Conservation (phyloP, 108 stramenopile genomes). For the Nannochloropsis salina region DNA sequence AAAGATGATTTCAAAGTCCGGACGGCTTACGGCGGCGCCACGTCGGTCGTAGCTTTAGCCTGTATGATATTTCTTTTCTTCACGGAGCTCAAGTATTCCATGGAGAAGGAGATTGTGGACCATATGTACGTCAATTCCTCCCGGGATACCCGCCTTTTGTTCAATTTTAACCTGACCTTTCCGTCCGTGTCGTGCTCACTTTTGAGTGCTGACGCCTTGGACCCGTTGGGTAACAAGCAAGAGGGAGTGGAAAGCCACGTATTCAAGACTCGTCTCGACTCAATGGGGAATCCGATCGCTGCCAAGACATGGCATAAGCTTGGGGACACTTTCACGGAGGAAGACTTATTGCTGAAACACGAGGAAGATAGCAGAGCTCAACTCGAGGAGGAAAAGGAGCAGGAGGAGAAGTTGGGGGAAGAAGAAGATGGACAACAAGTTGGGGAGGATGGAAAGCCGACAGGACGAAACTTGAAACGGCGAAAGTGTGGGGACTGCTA, state of each 20-base stretch:
- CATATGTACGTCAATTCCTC: constrained; percentile 78
- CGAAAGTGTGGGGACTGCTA: constrained; percentile 85
- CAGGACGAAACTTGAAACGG: constrained; percentile 48
- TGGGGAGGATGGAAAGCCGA: not conserved
- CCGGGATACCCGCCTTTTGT: constrained; percentile 45
- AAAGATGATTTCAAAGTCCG: constrained; percentile 25
- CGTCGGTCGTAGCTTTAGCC: constrained; percentile 25
- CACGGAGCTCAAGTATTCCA: constrained; percentile 41
- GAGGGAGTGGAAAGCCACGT: constrained; percentile 25
- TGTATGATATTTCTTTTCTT: constrained; percentile 37
- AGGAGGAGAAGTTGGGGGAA: constrained; percentile 28
- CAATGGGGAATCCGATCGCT: constrained; percentile 35
- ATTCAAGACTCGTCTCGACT: constrained; percentile 25
- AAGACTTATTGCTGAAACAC: not conserved
- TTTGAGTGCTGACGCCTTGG: constrained; percentile 77
- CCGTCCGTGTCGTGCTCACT: constrained; percentile 69
- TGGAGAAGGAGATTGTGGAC: constrained; percentile 36
- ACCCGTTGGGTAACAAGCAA: constrained; percentile 57
- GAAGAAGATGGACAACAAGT: constrained; percentile 23
- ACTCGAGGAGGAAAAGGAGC: constrained; percentile 39
- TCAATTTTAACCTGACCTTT: constrained; percentile 80
- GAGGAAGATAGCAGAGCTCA: not conserved
- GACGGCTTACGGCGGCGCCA: constrained; percentile 21
- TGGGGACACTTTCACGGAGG: constrained; percentile 63
- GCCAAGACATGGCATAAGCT: constrained; percentile 63